Base-by-base conservation (phyloP, 257 asterid genomes). In the Solanum pimpinellifolium region DNA sequence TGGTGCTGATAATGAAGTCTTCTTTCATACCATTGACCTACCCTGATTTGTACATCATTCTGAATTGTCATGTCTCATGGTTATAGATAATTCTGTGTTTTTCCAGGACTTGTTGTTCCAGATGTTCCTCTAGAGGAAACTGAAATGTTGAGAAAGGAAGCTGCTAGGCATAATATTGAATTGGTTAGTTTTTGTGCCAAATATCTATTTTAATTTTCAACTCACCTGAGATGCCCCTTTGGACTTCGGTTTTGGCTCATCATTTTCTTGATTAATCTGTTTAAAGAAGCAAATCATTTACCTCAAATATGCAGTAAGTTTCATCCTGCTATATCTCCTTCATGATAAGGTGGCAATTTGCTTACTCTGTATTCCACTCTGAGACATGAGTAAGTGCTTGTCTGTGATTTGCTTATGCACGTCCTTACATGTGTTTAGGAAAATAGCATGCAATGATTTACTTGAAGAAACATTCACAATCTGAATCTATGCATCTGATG, bases 61-160 rank as follows among this genome's bases (percentile, higher is more conserved):
- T 31, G 25, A 46, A 9, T 80, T 33, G 11, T 35, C 6, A 9
- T 31, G 88, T 13, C 44, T 39, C 49, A 33, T 33, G 37, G 37
- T 86, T 13, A 29, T 10, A 37, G 68, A 72, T 73, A 31, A 47
- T 23, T 31, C 27, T 73, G 33, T 47, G 11, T 83, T 44, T 69
- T 88, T 94, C 86, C 93, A 95, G 99, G 99, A 84, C 96, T 96
- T 73, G 95, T 96, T 78, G 99, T 96, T 87, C 99, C 98, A 9
- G 99, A 96, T 77, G 95, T 95, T 69, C 99, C 99, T 87, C 91
- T 96, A 46, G 99, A 96, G 90, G 99, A 96, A 93, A 93, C 98
- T 20, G 94, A 90, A 84, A 90, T 89, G n/a, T 91, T 96, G 92
- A 96, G 98, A 88, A 95, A 89, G 90, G 98, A 94, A 92, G 98